Evolutionary conservation across 164 flowering plant species (phyloP).

Genomic region (Malania oleifera): DNA sequence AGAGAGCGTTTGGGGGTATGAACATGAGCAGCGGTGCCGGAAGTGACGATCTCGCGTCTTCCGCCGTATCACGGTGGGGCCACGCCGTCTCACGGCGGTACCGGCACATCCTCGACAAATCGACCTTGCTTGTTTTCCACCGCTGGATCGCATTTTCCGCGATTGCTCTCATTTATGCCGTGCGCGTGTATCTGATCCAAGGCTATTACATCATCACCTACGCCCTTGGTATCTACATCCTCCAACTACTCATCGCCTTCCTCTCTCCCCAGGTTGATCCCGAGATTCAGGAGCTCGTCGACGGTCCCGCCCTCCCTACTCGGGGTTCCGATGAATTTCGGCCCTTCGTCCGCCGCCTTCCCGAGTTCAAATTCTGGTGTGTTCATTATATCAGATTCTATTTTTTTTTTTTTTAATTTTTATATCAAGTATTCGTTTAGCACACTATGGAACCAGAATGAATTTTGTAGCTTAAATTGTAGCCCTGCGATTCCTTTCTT

Average conservation of each 20-base stretch:
- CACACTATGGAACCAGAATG: too few relatives aligned
- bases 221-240: conserved; percentile 50
- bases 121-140: conserved; percentile 36
- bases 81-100: conserved; percentile 26
- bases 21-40: conserved; percentile 4
- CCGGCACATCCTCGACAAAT: conserved; percentile 51
- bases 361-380: conserved; percentile 58
- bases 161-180: conserved; percentile 30
- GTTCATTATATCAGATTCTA: background rate
- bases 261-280: conserved; percentile 60
- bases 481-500: too few relatives aligned
- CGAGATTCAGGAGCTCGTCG: conserved; percentile 29
- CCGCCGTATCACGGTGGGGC: conserved; percentile 18
- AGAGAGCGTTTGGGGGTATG: background rate
- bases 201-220: conserved; percentile 51
- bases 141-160: conserved; percentile 40
- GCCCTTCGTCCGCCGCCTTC: conserved; percentile 55
- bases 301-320: conserved; percentile 44
- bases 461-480: too few relatives aligned
- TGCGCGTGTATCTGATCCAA: conserved; percentile 43
- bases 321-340: conserved; percentile 47
- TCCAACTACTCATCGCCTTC: conserved; percentile 48
- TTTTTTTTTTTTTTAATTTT: too few relatives aligned
- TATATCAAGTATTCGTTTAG: too few relatives aligned
- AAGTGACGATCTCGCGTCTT: background rate